A percentile compares a stretch with the other conserved stretches of the same genome.
phyloP scores from a whole-genome alignment of 306 rosid species.

The Ormosia semicastrata region DNA sequence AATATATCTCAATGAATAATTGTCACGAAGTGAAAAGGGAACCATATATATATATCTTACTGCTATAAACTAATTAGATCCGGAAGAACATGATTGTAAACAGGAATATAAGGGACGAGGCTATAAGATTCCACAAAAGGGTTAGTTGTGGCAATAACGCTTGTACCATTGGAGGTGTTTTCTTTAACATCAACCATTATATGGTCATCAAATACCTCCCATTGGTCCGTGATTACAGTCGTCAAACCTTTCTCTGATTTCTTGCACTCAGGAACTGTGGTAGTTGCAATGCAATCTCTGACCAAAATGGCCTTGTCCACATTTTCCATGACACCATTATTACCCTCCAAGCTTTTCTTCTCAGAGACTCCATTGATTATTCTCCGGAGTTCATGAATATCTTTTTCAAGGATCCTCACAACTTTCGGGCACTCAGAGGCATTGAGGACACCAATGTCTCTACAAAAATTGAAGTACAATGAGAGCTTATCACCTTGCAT shows the following conservation, averaged over 20 bases:
- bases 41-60: neutral
- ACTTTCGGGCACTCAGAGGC: constrained; percentile 43
- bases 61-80: constrained; percentile 63
- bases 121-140: constrained; percentile 34
- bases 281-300: neutral
- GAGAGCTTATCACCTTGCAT: constrained; percentile 52
- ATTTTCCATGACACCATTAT: neutral
- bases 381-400: constrained; percentile 35
- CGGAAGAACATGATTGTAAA: constrained; percentile 41
- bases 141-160: neutral
- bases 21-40: neutral
- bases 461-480: constrained; percentile 45
- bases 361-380: constrained; percentile 29
- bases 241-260: constrained; percentile 14
- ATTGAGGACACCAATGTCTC: constrained; percentile 49
- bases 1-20: neutral
- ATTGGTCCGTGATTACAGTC: constrained; percentile 70
- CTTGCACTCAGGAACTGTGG: neutral
- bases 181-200: neutral
- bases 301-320: constrained; percentile 22
- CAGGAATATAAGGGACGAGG: constrained; percentile 22
- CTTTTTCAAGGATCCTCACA: constrained; percentile 46
- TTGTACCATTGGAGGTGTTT: neutral
- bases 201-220: constrained; percentile 79
- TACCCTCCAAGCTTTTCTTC: neutral